Evolutionary conservation across 1,284 basidiomycete species (phyloP).

Genomic region (Ceratobasidium sp.): DNA sequence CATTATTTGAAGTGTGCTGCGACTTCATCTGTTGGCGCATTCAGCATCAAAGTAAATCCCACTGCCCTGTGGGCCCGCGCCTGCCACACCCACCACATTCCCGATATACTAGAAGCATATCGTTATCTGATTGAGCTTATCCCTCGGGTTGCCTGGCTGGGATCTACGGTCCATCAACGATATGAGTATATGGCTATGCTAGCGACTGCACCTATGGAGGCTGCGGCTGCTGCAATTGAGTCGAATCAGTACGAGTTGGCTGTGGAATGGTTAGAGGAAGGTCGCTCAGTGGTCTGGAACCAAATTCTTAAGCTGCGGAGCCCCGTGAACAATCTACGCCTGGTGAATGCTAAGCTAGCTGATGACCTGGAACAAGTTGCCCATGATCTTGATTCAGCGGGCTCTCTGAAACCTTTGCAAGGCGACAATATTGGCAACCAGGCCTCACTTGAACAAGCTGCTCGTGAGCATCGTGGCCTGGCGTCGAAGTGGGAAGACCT

Average conservation of each 20-base stretch:
- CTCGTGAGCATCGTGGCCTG: conserved; percentile 27
- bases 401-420: too few relatives aligned
- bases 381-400: neutral
- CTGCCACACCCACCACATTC: neutral
- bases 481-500: too few relatives aligned
- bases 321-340: conserved; percentile 45
- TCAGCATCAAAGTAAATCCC: neutral
- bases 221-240: conserved; percentile 32
- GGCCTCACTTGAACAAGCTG: neutral
- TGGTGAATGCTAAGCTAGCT: conserved; percentile 42
- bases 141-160: conserved; percentile 40
- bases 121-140: conserved; percentile 37
- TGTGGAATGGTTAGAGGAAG: conserved; percentile 49
- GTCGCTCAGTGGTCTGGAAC: conserved; percentile 48
- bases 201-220: neutral
- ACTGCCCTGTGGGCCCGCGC: neutral
- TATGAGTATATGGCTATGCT: conserved; percentile 6
- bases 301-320: conserved; percentile 47
- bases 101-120: conserved; percentile 16
- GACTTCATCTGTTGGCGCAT: neutral
- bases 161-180: conserved; percentile 7
- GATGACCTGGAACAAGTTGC: conserved; percentile 25
- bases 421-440: too few relatives aligned
- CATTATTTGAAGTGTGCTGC: neutral
- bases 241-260: neutral